Evolutionary conservation across 1,284 basidiomycete genomes (phyloP).

Genomic region (Paramarasmius palmivorus): DNA sequence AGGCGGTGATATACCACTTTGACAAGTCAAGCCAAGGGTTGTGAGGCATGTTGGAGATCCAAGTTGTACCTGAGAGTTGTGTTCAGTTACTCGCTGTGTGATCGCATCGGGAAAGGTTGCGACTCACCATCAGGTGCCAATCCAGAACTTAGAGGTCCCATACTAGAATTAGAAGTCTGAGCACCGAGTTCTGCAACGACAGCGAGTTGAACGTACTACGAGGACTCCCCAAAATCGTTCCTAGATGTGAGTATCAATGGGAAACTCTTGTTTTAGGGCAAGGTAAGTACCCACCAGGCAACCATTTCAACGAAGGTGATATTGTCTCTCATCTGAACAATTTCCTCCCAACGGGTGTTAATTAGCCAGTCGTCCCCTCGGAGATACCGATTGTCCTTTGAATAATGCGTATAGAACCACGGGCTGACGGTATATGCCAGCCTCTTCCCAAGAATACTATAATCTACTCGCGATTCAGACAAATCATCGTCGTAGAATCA

Average conservation of each 20-base stretch:
- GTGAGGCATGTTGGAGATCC: conserved; percentile 36
- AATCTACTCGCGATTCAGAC: conserved; percentile 27
- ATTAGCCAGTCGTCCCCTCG: conserved; percentile 44
- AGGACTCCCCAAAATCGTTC: conserved; percentile 44
- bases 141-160: conserved; percentile 15
- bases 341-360: conserved; percentile 42
- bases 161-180: not conserved
- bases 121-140: conserved; percentile 5
- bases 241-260: conserved; percentile 18
- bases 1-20: conserved; percentile 59
- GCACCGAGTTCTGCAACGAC: not conserved
- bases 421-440: conserved; percentile 42
- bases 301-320: conserved; percentile 44
- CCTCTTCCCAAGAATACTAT: conserved; percentile 35
- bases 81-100: not conserved
- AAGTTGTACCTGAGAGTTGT: conserved; percentile 29
- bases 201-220: conserved; percentile 30
- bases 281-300: conserved; percentile 33
- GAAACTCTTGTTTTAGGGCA: not conserved
- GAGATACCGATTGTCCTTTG: conserved; percentile 40
- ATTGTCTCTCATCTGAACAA: conserved; percentile 36
- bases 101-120: not conserved
- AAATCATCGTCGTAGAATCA: not conserved
- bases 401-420: conserved; percentile 44
- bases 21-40: conserved; percentile 46